Base-by-base conservation (phyloP, 805 yeast genomes). In the Metschnikowia cubensis region DNA sequence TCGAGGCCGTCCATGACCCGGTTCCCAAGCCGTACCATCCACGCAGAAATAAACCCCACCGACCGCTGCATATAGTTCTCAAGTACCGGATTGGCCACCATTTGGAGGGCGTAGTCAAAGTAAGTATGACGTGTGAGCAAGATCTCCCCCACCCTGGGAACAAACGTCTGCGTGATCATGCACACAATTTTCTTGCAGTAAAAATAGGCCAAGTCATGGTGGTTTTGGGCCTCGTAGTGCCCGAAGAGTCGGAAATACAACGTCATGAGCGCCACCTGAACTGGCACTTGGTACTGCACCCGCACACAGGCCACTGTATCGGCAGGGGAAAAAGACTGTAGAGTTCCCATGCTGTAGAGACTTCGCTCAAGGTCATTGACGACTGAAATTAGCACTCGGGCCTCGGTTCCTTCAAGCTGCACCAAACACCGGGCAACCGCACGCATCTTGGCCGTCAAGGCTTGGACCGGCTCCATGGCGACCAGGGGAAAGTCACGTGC, bases 161-260 rank as follows among this genome's bases (percentile, higher is more conserved):
- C 43, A 37, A 38, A 41, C 38, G 54, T 59, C 34, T 53, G 51
- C 8, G 52, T 45, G 15, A 48, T 37, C 20, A 51, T 35, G 38
- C 46, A 20, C 15, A 55, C 11, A 11, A 53, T 45, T 41, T 58
- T 58, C 42, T 57, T 56, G 45, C 49, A 47, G 50, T 58, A 58
- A 40, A 53, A 58, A 31, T 42, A 50, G 21, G 53, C 50, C 20
- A 57, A 18, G n/a, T 34, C 39, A 13, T 25, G 13, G n/a, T 35
- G 47, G 17, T 35, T 18, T 20, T 42, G 21, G 13, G 47, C 45
- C 48, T 58, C 61, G 44, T 56, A 58, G 35, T 53, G 40, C n/a
- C 53, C 45, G 40, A 50, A 56, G 22, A 58, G 49, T 7, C 55
- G 55, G 51, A 47, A 57, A 40, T 50, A 54, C 11, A 56, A 14